A percentile compares a stretch with the other conserved stretches of the same genome.
Evolutionary conservation across 2,329 filamentous ascomycete genomes (phyloP).

Genomic region (Xylariaceae sp.): DNA sequence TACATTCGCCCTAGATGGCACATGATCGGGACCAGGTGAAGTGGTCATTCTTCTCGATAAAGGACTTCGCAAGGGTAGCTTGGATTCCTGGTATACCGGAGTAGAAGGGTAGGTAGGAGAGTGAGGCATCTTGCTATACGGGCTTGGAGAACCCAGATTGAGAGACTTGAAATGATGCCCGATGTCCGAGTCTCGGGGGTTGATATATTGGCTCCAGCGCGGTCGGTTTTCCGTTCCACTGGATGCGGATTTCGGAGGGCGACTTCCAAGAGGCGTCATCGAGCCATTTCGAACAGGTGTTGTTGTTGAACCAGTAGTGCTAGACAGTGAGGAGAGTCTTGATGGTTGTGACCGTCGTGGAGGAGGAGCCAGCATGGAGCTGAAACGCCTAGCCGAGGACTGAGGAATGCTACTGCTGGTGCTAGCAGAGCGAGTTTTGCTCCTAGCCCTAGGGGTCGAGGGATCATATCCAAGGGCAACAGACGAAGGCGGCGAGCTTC

Average conservation of each 20-base stretch:
- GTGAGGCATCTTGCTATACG: slow-evolving; percentile 44
- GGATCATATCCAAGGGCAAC: slow-evolving; percentile 51
- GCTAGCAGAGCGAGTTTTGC: slow-evolving; percentile 45
- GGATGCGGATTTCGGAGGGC: slow-evolving; percentile 41
- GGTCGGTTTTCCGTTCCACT: slow-evolving; percentile 53
- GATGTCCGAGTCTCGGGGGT: slow-evolving; percentile 57
- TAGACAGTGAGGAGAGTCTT: slow-evolving; percentile 43
- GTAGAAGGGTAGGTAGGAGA: slow-evolving; percentile 40
- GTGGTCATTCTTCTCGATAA: slow-evolving; percentile 43
- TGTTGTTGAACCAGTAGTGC: slow-evolving; percentile 30
- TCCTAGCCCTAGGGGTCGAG: slow-evolving; percentile 40
- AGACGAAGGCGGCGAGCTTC: slow-evolving; percentile 60
- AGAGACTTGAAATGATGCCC: slow-evolving; percentile 64
- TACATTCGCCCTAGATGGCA: slow-evolving; percentile 39
- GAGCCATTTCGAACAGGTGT: slow-evolving; percentile 40
- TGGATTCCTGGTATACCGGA: slow-evolving; percentile 40
- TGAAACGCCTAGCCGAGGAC: slow-evolving; percentile 37
- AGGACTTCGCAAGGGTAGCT: slow-evolving; percentile 47
- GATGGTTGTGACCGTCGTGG: slow-evolving; percentile 40
- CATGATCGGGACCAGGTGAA: slow-evolving; percentile 43
- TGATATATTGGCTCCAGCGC: slow-evolving; percentile 67
- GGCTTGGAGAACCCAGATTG: slow-evolving; percentile 54
- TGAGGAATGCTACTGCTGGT: slow-evolving; percentile 43
- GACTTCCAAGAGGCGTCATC: slow-evolving; percentile 44
- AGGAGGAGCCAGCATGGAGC: slow-evolving; percentile 42